These are phyloP conservation scores for Lentinula detonsa DNA, from an alignment of 768 basidiomycete genomes.

Conservation along the genomic window DNA sequence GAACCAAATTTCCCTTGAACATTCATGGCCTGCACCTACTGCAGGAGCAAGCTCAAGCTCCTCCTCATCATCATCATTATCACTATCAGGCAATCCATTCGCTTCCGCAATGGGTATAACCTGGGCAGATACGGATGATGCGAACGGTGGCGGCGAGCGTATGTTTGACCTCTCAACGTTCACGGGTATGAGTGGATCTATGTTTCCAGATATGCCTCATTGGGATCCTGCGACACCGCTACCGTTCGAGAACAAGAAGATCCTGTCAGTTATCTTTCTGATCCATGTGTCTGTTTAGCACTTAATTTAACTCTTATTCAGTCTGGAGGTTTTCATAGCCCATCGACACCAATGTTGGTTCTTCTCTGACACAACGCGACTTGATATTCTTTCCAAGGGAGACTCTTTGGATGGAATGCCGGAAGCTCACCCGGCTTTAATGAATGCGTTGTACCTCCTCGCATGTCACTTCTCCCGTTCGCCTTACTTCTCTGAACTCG, in stretches of 20 bases:
- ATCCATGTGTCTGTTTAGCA: neutral
- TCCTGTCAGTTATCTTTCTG: conserved; percentile 24
- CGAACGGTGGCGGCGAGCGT: neutral
- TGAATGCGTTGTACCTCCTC: conserved; percentile 57
- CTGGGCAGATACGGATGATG: neutral
- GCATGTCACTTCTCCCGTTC: conserved; percentile 48
- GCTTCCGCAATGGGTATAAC: neutral
- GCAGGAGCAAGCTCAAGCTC: neutral
- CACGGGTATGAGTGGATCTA: conserved; percentile 8
- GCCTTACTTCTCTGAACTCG: conserved; percentile 33
- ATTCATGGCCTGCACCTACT: neutral
- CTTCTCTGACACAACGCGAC: conserved; percentile 41
- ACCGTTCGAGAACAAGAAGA: conserved; percentile 27
- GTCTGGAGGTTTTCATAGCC: conserved; percentile 48
- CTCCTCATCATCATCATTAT: conserved; percentile 4
- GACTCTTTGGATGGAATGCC: conserved; percentile 16
- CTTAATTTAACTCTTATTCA: conserved; percentile 15
- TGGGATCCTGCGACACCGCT: conserved; percentile 21
- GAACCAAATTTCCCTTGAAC: neutral
- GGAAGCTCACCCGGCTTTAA: conserved; percentile 50
- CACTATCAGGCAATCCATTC: conserved; percentile 1
- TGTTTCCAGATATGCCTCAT: conserved; percentile 17
- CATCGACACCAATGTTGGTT: conserved; percentile 58
- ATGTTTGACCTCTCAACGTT: conserved; percentile 15
- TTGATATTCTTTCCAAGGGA: conserved; percentile 28